These are phyloP conservation scores for Pluteus cervinus DNA, from an alignment of 768 basidiomycete genomes.

Conservation along the genomic window DNA sequence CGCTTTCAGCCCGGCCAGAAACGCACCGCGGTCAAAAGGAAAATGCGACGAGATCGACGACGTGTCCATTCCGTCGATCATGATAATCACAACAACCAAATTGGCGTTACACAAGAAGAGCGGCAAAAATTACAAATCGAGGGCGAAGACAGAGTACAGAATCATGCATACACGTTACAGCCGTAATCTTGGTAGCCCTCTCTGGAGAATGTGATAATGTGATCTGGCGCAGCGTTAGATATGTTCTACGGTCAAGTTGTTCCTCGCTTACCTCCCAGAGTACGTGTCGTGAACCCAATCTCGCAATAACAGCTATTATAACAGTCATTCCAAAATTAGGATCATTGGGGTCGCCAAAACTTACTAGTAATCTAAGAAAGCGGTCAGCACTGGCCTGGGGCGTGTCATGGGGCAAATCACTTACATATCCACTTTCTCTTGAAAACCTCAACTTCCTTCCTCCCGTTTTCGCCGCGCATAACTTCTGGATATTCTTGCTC, in stretches of 20 bases:
- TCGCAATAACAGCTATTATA: constrained; percentile 73
- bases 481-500: constrained; percentile 53
- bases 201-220: constrained; percentile 58
- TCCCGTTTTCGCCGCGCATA: constrained; percentile 36
- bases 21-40: too few relatives aligned
- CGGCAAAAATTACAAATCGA: too few relatives aligned
- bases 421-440: constrained; percentile 68
- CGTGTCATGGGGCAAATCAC: constrained; percentile 13
- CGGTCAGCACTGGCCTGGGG: too few relatives aligned
- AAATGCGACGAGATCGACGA: too few relatives aligned
- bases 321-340: constrained; percentile 9
- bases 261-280: constrained; percentile 59
- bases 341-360: too few relatives aligned
- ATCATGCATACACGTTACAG: constrained; percentile 34
- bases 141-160: too few relatives aligned
- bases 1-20: too few relatives aligned
- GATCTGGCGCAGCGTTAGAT: constrained; percentile 32
- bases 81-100: too few relatives aligned
- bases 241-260: too few relatives aligned
- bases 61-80: too few relatives aligned
- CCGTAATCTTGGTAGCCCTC: constrained; percentile 59
- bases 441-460: constrained; percentile 65
- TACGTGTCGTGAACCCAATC: constrained; percentile 64
- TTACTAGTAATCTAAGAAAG: too few relatives aligned
- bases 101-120: too few relatives aligned